These are phyloP conservation scores for Multifurca ochricompacta DNA, from an alignment of 768 basidiomycete species.

Conservation along the genomic window DNA sequence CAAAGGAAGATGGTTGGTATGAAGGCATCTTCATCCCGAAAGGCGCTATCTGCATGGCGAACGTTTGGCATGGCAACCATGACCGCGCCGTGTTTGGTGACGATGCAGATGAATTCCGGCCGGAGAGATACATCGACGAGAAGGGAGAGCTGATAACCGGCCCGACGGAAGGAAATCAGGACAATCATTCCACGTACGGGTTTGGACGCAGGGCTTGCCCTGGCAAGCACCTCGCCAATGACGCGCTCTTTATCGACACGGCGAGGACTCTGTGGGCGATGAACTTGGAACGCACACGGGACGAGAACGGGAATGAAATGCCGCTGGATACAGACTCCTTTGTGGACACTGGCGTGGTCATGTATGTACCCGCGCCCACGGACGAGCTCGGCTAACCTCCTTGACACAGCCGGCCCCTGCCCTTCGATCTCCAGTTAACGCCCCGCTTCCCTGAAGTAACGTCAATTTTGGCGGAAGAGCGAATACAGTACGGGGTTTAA, in stretches of 20 bases:
- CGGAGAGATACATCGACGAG: conserved; percentile 15
- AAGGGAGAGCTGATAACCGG: background rate
- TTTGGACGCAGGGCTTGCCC: conserved; percentile 20
- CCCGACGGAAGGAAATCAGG: background rate
- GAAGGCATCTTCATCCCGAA: conserved; percentile 28
- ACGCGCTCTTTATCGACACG: conserved; percentile 19
- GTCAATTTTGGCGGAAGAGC: conserved; percentile 3
- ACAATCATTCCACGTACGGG: conserved; percentile 14
- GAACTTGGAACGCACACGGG: conserved; percentile 10
- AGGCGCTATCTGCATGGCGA: conserved; percentile 29
- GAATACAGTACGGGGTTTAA: background rate
- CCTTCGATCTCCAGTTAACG: conserved; percentile 18
- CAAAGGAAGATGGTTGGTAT: conserved; percentile 26
- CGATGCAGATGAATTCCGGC: conserved; percentile 19
- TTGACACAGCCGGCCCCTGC: conserved; percentile 8
- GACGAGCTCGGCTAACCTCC: background rate
- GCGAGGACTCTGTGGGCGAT: conserved; percentile 19
- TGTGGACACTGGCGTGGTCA: conserved; percentile 1
- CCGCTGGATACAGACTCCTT: background rate
- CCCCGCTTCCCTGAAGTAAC: conserved; percentile 15
- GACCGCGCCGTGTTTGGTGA: conserved; percentile 5
- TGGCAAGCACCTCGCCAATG: conserved; percentile 16
- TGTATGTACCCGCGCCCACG: background rate
- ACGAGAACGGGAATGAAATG: conserved; percentile 3
- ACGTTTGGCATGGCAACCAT: conserved; percentile 14